Conservation (phyloP, 2,329 filamentous ascomycete genomes). For the Didymellaceae sp. region DNA sequence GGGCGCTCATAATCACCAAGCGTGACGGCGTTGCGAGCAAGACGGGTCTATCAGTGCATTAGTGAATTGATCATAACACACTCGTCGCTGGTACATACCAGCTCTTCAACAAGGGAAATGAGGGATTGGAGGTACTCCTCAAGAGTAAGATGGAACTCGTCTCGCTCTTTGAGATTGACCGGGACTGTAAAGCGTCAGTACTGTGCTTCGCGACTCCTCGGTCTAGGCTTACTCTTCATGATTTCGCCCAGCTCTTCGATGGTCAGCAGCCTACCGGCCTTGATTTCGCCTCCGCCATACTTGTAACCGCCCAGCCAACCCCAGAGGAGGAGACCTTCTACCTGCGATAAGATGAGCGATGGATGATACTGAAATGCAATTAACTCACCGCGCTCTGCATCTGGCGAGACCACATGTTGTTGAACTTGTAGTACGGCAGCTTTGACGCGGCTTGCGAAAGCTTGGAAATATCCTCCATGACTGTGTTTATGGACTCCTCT, state of each 20-base stretch:
- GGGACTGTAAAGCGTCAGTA: conserved; percentile 66
- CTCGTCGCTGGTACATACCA: conserved; percentile 56
- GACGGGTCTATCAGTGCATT: conserved; percentile 64
- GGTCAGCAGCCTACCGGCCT: conserved; percentile 73
- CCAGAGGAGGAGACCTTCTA: conserved; percentile 64
- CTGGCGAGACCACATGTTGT: conserved; percentile 81
- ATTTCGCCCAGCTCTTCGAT: conserved; percentile 86
- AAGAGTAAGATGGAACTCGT: conserved; percentile 93
- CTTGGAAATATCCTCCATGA: conserved; percentile 73
- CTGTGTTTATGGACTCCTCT: conserved; percentile 71
- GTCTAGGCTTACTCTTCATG: conserved; percentile 66
- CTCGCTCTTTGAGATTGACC: conserved; percentile 86
- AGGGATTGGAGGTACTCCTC: conserved; percentile 95
- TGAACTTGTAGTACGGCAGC: conserved; percentile 98
- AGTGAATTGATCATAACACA: not conserved
- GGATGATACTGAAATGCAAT: not conserved
- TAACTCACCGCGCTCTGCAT: conserved; percentile 76
- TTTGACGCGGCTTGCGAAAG: conserved; percentile 77
- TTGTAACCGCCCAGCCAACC: conserved; percentile 82
- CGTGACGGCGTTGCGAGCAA: conserved; percentile 94
- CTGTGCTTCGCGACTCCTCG: not conserved
- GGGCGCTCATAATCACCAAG: conserved; percentile 86
- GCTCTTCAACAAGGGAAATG: conserved; percentile 86
- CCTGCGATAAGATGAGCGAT: conserved; percentile 47
- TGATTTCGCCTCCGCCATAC: conserved; percentile 58